Evolutionary conservation across 768 basidiomycete genomes (phyloP).

Genomic region (Psilocybe subaeruginosa): DNA sequence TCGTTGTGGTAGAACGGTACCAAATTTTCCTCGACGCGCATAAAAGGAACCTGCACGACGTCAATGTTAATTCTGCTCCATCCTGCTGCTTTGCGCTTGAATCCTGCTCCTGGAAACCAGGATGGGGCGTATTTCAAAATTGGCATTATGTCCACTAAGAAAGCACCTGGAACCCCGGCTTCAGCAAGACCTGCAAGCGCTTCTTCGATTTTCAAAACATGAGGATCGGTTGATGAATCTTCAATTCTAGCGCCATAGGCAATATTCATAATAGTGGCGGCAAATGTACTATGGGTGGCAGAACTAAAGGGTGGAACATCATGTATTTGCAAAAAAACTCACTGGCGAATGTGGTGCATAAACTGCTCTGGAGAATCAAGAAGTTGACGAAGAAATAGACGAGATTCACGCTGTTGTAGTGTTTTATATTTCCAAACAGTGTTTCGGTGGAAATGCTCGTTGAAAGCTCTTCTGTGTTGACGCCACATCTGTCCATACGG

Average conservation of each 20-base stretch:
- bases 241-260: conserved; percentile 34
- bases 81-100: conserved; percentile 27
- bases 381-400: conserved; percentile 40
- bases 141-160: conserved; percentile 25
- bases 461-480: conserved; percentile 50
- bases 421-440: conserved; percentile 44
- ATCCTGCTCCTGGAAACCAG: conserved; percentile 44
- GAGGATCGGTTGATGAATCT: conserved; percentile 33
- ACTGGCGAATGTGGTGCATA: conserved; percentile 23
- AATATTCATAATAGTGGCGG: conserved; percentile 43
- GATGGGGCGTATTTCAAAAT: conserved; percentile 35
- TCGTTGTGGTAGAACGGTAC: conserved; percentile 5
- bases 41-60: conserved; percentile 20
- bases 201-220: conserved; percentile 32
- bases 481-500: conserved; percentile 44
- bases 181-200: conserved; percentile 27
- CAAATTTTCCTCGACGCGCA: conserved; percentile 20
- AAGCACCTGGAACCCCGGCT: conserved; percentile 28
- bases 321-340: not conserved
- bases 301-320: no score
- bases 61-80: conserved; percentile 19
- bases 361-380: conserved; percentile 16
- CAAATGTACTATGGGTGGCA: conserved; percentile 35
- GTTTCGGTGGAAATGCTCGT: conserved; percentile 49
- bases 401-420: conserved; percentile 44